These are phyloP conservation scores for Spongospora subterranea DNA, from an alignment of 208 protist species.

Conservation along the genomic window DNA sequence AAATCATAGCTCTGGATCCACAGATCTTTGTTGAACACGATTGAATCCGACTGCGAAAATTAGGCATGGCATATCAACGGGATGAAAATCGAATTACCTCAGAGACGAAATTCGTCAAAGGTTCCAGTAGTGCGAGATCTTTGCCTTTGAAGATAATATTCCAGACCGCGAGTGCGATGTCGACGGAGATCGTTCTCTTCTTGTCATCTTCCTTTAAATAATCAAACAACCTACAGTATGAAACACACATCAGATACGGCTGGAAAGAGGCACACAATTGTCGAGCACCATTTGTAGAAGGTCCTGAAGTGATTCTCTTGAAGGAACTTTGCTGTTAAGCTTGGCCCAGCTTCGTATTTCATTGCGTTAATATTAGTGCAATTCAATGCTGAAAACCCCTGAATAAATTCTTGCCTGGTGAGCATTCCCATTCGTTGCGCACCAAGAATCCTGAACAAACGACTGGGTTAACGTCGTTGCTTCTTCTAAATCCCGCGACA, in stretches of 20 bases:
- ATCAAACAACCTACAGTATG: constrained; percentile 23
- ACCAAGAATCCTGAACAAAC: background rate
- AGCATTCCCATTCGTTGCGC: constrained; percentile 11
- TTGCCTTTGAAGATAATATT: background rate
- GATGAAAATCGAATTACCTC: background rate
- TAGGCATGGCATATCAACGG: background rate
- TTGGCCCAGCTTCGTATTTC: background rate
- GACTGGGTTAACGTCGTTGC: too few relatives aligned
- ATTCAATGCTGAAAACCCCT: background rate
- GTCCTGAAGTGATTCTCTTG: background rate
- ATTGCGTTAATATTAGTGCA: background rate
- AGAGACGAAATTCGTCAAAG: background rate
- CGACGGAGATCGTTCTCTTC: background rate
- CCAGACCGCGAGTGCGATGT: background rate
- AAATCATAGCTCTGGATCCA: constrained; percentile 33
- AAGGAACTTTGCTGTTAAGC: background rate
- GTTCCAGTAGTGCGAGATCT: background rate
- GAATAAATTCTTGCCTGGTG: background rate
- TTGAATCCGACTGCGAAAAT: background rate
- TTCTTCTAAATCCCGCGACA: background rate
- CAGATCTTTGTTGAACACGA: constrained; percentile 41
- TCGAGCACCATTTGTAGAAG: background rate
- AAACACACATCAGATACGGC: background rate
- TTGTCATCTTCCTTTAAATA: constrained; percentile 56
- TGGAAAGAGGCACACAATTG: too few relatives aligned